These are phyloP conservation scores for Penicillium sp. DNA, from an alignment of 2,329 filamentous ascomycete species.

Conservation along the genomic window DNA sequence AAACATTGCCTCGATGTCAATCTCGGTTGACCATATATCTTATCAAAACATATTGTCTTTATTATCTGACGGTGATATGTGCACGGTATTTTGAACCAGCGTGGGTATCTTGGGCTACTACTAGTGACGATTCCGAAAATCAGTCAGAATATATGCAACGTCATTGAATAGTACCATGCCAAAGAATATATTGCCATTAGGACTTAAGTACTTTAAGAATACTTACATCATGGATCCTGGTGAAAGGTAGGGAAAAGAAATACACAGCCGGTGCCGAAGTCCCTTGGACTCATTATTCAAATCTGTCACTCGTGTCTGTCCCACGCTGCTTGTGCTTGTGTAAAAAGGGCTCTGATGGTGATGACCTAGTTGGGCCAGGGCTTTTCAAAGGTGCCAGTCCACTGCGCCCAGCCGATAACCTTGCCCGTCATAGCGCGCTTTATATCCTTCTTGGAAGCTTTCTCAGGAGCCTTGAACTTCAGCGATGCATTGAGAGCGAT, in stretches of 20 bases:
- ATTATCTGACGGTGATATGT: neutral
- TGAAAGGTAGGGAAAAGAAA: no score
- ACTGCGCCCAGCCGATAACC: conserved; percentile 31
- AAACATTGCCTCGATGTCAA: neutral
- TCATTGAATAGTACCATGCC: neutral
- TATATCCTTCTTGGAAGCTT: conserved; percentile 26
- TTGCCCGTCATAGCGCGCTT: conserved; percentile 27
- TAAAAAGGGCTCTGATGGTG: no score
- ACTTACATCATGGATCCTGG: neutral
- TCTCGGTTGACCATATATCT: neutral
- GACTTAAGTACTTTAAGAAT: neutral
- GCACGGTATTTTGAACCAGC: neutral
- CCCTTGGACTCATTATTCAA: neutral
- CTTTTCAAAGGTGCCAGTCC: conserved; percentile 30
- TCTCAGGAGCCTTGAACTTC: conserved; percentile 17
- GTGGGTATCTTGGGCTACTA: neutral
- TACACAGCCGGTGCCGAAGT: neutral
- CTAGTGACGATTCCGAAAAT: neutral
- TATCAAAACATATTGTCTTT: no score
- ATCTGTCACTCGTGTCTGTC: neutral
- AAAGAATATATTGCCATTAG: neutral
- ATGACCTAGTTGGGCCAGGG: conserved; percentile 16
- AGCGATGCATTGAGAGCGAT: conserved; percentile 27
- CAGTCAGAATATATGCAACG: neutral
- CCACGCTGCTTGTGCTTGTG: neutral